phyloP scores from a whole-genome alignment of 345 rosid species.

The Geranium brycei region DNA sequence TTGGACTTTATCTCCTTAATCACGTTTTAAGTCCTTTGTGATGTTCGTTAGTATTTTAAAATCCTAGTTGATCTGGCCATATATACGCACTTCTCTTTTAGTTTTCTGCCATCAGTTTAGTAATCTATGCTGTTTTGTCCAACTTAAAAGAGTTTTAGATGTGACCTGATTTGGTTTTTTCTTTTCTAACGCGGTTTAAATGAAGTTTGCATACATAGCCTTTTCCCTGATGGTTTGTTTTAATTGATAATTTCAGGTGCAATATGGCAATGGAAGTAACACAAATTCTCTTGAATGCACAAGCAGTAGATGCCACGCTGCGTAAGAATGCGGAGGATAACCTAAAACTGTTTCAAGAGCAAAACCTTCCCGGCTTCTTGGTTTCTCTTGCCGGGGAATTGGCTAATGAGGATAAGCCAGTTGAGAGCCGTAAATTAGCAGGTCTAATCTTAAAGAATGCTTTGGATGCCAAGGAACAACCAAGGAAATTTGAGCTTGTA shows the following conservation, averaged over 20 bases:
- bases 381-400: slow-evolving; percentile 31
- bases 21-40: no score
- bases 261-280: slow-evolving; percentile 28
- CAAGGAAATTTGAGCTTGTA: slow-evolving; percentile 31
- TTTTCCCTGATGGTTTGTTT: not conserved
- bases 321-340: slow-evolving; percentile 36
- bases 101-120: no score
- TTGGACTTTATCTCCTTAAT: no score
- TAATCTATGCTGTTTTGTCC: no score
- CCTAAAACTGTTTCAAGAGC: slow-evolving; percentile 34
- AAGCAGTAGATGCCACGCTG: slow-evolving; percentile 31
- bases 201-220: not conserved
- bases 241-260: not conserved
- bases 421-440: slow-evolving; percentile 35
- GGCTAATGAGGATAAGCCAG: slow-evolving; percentile 37
- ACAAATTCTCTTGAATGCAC: slow-evolving; percentile 38
- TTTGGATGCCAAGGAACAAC: slow-evolving; percentile 41
- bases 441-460: slow-evolving; percentile 35
- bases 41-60: no score
- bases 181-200: no score
- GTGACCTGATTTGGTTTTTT: no score
- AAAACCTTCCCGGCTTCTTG: slow-evolving; percentile 30
- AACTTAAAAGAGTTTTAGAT: no score
- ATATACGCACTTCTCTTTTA: not conserved
- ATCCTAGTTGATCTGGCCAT: not conserved